A percentile compares a stretch with the other conserved stretches of the same genome.
These are phyloP conservation scores for Apium graveolens DNA, from an alignment of 129 eudicot species.

Conservation along the genomic window DNA sequence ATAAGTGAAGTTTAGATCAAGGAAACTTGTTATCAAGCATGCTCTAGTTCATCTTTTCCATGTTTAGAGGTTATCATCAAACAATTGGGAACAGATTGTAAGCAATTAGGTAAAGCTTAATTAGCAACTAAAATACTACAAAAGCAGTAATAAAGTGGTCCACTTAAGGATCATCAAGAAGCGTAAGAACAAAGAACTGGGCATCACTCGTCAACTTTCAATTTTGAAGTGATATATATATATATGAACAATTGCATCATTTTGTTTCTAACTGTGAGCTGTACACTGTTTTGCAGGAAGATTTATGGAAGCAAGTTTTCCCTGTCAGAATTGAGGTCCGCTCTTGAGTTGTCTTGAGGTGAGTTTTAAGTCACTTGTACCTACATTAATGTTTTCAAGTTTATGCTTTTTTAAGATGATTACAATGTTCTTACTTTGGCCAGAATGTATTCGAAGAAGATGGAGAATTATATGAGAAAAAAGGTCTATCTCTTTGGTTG, in stretches of 20 bases:
- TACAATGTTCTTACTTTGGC: constrained; percentile 12
- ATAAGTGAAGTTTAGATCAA: too few species aligned
- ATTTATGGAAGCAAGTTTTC: constrained; percentile 83
- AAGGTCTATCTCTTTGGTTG: constrained; percentile 80
- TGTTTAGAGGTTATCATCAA: neutral
- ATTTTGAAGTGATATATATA: too few species aligned
- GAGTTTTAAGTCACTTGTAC: constrained; percentile 16
- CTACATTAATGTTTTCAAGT: too few species aligned
- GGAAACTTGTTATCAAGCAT: neutral
- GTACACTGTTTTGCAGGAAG: constrained; percentile 61
- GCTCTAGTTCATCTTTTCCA: too few species aligned
- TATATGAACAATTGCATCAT: neutral
- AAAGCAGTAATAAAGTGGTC: too few species aligned
- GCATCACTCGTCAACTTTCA: neutral
- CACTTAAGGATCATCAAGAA: too few species aligned
- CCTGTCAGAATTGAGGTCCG: constrained; percentile 96
- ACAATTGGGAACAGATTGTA: neutral
- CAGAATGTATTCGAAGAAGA: constrained; percentile 88
- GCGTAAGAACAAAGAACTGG: too few species aligned
- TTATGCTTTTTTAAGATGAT: neutral
- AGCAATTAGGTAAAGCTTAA: too few species aligned
- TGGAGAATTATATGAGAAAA: constrained; percentile 64
- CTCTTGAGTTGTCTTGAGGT: constrained; percentile 45
- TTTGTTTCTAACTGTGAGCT: neutral
- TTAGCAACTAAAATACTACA: too few species aligned